Evolutionary conservation across 2,329 filamentous ascomycete species (phyloP).

Genomic region (Sarocladiaceae sp.): DNA sequence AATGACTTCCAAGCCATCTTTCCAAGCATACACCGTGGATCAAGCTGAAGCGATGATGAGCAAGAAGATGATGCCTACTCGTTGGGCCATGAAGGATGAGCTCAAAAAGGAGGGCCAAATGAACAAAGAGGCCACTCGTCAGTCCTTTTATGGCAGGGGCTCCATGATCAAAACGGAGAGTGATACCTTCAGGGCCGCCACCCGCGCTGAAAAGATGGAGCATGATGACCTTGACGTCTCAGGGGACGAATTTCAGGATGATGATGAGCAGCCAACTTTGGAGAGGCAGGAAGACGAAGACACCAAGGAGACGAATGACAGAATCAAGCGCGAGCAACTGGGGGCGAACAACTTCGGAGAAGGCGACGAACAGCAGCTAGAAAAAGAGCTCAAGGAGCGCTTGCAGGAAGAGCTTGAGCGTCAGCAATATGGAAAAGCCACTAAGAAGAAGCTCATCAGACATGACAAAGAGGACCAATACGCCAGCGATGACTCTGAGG

Average conservation of each 20-base stretch:
- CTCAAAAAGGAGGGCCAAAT: constrained; percentile 52
- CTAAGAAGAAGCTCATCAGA: constrained; percentile 77
- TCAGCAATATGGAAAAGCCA: constrained; percentile 69
- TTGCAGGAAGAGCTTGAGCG: constrained; percentile 64
- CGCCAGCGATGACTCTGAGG: constrained; percentile 59
- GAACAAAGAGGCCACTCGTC: constrained; percentile 57
- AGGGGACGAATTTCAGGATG: constrained; percentile 77
- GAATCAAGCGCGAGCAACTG: constrained; percentile 77
- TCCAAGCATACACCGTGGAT: constrained; percentile 73
- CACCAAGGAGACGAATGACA: constrained; percentile 64
- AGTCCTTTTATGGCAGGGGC: constrained; percentile 46
- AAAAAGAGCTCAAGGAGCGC: constrained; percentile 68
- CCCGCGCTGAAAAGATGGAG: constrained; percentile 61
- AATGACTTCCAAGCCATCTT: constrained; percentile 75
- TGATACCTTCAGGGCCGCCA: constrained; percentile 57
- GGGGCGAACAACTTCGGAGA: constrained; percentile 78
- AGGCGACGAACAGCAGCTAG: constrained; percentile 65
- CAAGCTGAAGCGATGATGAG: constrained; percentile 82
- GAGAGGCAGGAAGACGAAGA: constrained; percentile 85
- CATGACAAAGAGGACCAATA: constrained; percentile 86
- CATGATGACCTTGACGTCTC: constrained; percentile 67
- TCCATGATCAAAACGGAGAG: constrained; percentile 66
- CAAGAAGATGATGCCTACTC: constrained; percentile 69
- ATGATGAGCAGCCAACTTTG: constrained; percentile 74
- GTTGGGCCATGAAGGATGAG: constrained; percentile 74